Base-by-base conservation (phyloP, 148 eudicot species). In the Dianthus caryophyllus region DNA sequence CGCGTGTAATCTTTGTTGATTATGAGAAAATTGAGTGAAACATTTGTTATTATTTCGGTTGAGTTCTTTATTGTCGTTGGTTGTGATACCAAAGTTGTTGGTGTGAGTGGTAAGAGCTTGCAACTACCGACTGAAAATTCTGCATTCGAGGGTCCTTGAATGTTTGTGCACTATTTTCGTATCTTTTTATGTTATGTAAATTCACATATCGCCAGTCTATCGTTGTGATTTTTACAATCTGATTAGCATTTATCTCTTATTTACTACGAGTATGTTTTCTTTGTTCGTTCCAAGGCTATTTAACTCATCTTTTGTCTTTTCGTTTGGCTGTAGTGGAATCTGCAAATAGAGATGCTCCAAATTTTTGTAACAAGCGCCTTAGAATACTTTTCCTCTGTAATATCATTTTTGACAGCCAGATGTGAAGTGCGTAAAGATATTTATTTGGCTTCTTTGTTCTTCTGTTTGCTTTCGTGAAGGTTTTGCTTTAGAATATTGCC, bases 281-380 rank as follows among this genome's bases (percentile, higher is more conserved):
- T 47, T 21, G 11, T 31, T 41, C 25, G 39, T 26, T n/a, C 33
- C 21, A 14, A 22, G 7, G 59, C 64, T 22, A 21, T 5, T 14
- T 47, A 33, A 16, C 61, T 61, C 54, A 66, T 50, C 53, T 36
- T 27, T 50, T 21, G 46, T 58, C 22, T 50, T 50, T 9, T 46
- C 22, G 4, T 26, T 16, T 30, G 57, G 48, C 69, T 77, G 76
- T 77, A 76, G 81, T 74, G 71, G 91, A 72, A 47, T 61, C 72
- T 57, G 53, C 66, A n/a, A 30, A 77, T 54, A 60, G 72, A 72
- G 9, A 5, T 65, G 63, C 68, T 64, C 24, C 64, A 25, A 69
- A 50, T 68, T 9, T 27, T 60, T 82, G 72, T 52, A 76, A 64
- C 78, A 85, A 75, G 76, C 84, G 87, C 18, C 80, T 75, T 8